phyloP scores from a whole-genome alignment of 164 flowering plant genomes.

The Chloranthus sessilifolius region DNA sequence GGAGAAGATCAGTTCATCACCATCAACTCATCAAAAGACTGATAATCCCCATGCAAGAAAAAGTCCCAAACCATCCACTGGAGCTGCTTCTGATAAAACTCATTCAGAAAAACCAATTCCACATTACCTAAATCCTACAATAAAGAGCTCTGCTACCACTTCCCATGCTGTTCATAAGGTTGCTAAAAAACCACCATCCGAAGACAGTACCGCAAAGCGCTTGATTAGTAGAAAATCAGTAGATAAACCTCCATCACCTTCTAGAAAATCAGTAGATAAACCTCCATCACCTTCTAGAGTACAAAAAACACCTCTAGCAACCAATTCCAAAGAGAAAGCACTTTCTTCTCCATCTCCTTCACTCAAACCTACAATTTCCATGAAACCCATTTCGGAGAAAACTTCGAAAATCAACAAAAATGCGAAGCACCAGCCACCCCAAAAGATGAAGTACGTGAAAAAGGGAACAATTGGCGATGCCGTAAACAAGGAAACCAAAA shows the following conservation, averaged over 20 bases:
- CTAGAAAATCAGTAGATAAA: slow-evolving; percentile 26
- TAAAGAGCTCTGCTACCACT: no score
- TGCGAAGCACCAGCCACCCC: slow-evolving; percentile 11
- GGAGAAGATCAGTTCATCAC: slow-evolving; percentile 20
- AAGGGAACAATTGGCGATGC: slow-evolving; percentile 8
- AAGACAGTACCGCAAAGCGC: slow-evolving; percentile 10
- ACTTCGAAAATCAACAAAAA: slow-evolving; percentile 9
- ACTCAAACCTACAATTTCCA: slow-evolving; percentile 7
- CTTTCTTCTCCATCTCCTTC: slow-evolving; percentile 13
- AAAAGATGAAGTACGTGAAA: slow-evolving; percentile 12
- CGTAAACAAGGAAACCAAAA: slow-evolving; percentile 5
- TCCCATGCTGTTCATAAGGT: slow-evolving; percentile 20
- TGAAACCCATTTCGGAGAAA: slow-evolving; percentile 17
- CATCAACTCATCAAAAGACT: slow-evolving; percentile 10
- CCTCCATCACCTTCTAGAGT: slow-evolving; percentile 27
- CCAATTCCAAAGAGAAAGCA: slow-evolving; percentile 16
- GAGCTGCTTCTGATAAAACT: slow-evolving; percentile 10
- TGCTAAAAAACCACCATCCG: slow-evolving; percentile 23
- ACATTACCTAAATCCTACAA: slow-evolving; percentile 44
- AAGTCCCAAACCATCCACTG: slow-evolving; percentile 4
- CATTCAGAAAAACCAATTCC: slow-evolving; percentile 28
- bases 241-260: slow-evolving; percentile 32
- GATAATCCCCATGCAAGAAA: slow-evolving; percentile 11
- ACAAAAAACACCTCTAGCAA: slow-evolving; percentile 12
- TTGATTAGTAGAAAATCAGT: slow-evolving; percentile 31